Evolutionary conservation across 495 filamentous ascomycete genomes (phyloP).

Genomic region (Baudoinia panamericana): DNA sequence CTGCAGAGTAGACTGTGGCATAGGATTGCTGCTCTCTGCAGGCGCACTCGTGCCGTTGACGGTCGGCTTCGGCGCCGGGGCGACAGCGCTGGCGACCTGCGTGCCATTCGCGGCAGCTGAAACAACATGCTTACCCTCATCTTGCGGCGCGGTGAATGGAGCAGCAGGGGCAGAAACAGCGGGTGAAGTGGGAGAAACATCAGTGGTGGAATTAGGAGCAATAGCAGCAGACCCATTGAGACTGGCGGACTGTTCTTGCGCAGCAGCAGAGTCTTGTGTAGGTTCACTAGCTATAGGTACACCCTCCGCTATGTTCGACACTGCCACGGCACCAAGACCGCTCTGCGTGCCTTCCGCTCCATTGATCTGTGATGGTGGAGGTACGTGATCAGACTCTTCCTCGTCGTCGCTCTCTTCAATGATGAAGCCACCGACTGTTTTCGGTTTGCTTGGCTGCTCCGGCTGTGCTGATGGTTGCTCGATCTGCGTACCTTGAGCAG

Average conservation of each 20-base stretch:
- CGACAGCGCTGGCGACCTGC: not conserved
- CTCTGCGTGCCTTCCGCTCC: conserved; percentile 10
- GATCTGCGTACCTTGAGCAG: not conserved
- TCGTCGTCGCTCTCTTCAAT: conserved; percentile 48
- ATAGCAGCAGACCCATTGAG: conserved; percentile 47
- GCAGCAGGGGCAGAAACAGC: conserved; percentile 33
- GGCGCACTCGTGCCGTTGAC: conserved; percentile 19
- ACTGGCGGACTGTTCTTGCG: conserved; percentile 35
- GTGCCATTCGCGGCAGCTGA: conserved; percentile 11
- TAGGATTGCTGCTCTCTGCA: not conserved
- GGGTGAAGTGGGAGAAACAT: conserved; percentile 39
- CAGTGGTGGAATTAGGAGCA: conserved; percentile 36
- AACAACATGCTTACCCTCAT: conserved; percentile 10
- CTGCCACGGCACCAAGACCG: conserved; percentile 10
- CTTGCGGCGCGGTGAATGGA: conserved; percentile 10
- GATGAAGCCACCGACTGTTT: conserved; percentile 67
- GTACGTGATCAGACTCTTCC: conserved; percentile 39
- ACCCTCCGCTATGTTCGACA: conserved; percentile 10
- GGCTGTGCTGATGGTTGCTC: conserved; percentile 3
- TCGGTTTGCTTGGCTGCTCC: conserved; percentile 29
- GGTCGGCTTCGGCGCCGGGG: conserved; percentile 11
- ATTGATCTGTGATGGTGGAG: conserved; percentile 10
- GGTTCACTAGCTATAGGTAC: conserved; percentile 20
- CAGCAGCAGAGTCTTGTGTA: conserved; percentile 22
- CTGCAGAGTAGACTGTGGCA: conserved; percentile 13